These are phyloP conservation scores for Penicillium sp. DNA, from an alignment of 2,329 filamentous ascomycete species.

Conservation along the genomic window DNA sequence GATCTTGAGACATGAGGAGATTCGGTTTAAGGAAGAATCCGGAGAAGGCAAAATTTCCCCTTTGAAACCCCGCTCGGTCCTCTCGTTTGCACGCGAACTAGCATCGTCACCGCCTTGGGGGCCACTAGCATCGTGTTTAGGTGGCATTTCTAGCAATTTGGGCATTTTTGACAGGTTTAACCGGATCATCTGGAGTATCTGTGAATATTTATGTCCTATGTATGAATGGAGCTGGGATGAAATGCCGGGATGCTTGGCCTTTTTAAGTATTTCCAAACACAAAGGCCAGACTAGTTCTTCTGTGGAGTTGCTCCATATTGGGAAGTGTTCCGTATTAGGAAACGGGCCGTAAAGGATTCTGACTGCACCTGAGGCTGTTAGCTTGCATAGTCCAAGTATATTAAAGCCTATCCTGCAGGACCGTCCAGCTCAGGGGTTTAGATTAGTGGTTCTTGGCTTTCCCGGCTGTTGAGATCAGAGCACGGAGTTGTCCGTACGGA, in stretches of 20 bases:
- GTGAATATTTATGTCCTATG: too few species aligned
- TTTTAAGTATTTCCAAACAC: neutral
- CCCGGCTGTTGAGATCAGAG: too few species aligned
- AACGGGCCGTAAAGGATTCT: neutral
- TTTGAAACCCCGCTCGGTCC: constrained; percentile 11
- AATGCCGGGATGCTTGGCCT: neutral
- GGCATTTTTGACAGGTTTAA: neutral
- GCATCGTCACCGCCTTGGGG: neutral
- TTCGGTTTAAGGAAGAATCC: neutral
- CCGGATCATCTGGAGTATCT: neutral
- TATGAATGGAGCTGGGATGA: too few species aligned
- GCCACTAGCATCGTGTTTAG: neutral
- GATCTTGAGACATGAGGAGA: neutral
- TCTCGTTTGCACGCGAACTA: neutral
- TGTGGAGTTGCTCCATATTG: neutral
- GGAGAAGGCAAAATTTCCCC: constrained; percentile 6
- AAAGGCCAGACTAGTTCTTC: neutral
- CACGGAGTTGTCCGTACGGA: too few species aligned
- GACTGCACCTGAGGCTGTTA: too few species aligned
- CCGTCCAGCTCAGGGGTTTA: too few species aligned
- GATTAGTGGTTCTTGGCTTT: too few species aligned
- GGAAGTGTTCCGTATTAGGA: neutral
- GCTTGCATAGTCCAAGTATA: too few species aligned
- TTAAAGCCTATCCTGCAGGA: too few species aligned
- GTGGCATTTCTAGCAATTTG: neutral